Evolutionary conservation across 257 asterid species (phyloP).

Genomic region (Solanum virginianum): DNA sequence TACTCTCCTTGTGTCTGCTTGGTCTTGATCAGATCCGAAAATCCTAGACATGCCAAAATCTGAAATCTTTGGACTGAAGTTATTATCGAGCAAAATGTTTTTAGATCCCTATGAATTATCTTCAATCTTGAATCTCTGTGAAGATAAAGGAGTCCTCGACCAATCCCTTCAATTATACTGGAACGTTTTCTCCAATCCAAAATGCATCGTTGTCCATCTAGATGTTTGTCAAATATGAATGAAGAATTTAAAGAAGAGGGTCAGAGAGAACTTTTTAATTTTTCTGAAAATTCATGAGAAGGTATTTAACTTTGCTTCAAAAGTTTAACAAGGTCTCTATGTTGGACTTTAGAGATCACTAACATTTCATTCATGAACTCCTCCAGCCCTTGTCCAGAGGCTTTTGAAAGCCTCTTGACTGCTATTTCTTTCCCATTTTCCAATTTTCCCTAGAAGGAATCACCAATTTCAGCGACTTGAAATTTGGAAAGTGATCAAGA

Average conservation of each 20-base stretch:
- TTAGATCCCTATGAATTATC: slow-evolving; percentile 53
- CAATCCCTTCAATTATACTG: slow-evolving; percentile 28
- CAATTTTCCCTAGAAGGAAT: slow-evolving; percentile 27
- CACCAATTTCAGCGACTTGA: not conserved
- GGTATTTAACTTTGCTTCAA: no score
- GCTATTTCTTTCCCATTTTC: slow-evolving; percentile 48
- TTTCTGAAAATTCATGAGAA: no score
- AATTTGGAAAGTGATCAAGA: not conserved
- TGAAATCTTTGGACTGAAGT: slow-evolving; percentile 54
- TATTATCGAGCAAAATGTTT: slow-evolving; percentile 46
- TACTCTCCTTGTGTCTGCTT: slow-evolving; percentile 42
- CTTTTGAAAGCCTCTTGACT: slow-evolving; percentile 43
- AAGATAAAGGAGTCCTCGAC: slow-evolving; percentile 53
- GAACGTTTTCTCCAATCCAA: slow-evolving; percentile 15
- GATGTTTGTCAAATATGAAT: slow-evolving; percentile 3
- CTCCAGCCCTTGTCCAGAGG: slow-evolving; percentile 41
- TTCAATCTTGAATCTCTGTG: slow-evolving; percentile 48
- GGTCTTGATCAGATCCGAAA: slow-evolving; percentile 23
- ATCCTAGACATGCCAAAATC: slow-evolving; percentile 65
- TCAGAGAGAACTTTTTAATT: not conserved
- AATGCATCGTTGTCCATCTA: not conserved
- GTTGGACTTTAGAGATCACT: slow-evolving; percentile 54
- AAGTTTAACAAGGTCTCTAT: slow-evolving; percentile 44
- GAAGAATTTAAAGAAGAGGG: not conserved
- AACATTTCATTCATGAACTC: slow-evolving; percentile 55